A percentile compares a stretch with the other conserved stretches of the same genome.
phyloP scores from a whole-genome alignment of 2,329 filamentous ascomycete species.

The Fusarium sp. region DNA sequence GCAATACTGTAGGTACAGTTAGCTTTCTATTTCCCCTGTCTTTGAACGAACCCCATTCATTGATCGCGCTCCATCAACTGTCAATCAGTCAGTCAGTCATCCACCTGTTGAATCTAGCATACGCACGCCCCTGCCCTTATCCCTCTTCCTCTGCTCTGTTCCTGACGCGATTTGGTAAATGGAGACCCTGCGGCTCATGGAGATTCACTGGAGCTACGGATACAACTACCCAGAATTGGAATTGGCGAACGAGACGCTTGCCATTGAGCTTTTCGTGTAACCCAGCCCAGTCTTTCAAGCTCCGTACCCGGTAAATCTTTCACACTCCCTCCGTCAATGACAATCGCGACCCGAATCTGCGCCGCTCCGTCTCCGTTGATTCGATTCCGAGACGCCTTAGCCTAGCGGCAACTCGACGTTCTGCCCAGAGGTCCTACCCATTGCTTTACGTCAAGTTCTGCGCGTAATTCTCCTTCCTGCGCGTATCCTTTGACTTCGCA shows the following conservation, averaged over 20 bases:
- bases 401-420: slow-evolving; percentile 33
- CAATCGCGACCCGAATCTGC: slow-evolving; percentile 36
- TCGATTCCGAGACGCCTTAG: slow-evolving; percentile 30
- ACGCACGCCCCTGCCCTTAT: slow-evolving; percentile 30
- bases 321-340: slow-evolving; percentile 30
- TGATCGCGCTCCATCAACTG: slow-evolving; percentile 15
- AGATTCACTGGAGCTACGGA: not conserved
- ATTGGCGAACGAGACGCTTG: slow-evolving; percentile 47
- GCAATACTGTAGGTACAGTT: not conserved
- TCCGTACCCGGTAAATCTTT: slow-evolving; percentile 35
- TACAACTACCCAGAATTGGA: slow-evolving; percentile 4
- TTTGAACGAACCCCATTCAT: slow-evolving; percentile 17
- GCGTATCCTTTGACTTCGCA: slow-evolving; percentile 26
- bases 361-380: slow-evolving; percentile 42
- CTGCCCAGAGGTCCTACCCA: slow-evolving; percentile 11
- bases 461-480: slow-evolving; percentile 36
- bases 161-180: slow-evolving; percentile 43
- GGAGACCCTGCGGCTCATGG: slow-evolving; percentile 30
- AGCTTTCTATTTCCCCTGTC: slow-evolving; percentile 27
- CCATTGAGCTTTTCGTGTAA: slow-evolving; percentile 40
- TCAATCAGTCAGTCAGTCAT: slow-evolving; percentile 2
- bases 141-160: slow-evolving; percentile 37
- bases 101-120: not conserved
- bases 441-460: slow-evolving; percentile 29
- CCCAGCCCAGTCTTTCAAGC: slow-evolving; percentile 35